Conservation (phyloP, 305 asterid species). For the Fraxinus nigra region DNA sequence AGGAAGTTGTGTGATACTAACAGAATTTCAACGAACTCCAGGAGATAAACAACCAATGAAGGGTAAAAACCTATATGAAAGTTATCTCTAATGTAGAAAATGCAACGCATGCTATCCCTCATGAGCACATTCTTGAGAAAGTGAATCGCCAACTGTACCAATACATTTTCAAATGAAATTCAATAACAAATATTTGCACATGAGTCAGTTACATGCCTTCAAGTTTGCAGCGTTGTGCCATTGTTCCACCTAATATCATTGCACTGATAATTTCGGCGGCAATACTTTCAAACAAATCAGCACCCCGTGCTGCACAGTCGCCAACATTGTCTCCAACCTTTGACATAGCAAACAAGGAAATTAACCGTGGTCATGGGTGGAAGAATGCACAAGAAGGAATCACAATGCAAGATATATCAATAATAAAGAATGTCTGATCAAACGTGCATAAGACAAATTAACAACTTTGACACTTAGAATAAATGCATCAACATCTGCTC, state of each 20-base stretch:
- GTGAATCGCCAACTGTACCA: conserved; percentile 1
- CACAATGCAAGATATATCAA: conserved; percentile 3
- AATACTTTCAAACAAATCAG: conserved; percentile 98
- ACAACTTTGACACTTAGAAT: conserved; percentile 14
- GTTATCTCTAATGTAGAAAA: background rate
- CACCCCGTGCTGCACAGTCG: conserved; percentile 99
- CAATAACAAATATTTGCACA: conserved; percentile 15
- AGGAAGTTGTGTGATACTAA: background rate
- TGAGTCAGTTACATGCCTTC: conserved; percentile 55
- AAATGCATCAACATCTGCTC: background rate
- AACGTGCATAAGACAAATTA: background rate
- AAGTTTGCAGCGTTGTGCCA: conserved; percentile 94
- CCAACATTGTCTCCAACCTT: conserved; percentile 99
- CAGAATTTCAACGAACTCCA: background rate
- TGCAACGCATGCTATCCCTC: conserved; percentile 2
- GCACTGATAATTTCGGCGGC: conserved; percentile 99
- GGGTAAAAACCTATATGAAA: conserved; percentile 5
- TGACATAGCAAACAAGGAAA: conserved; percentile 22
- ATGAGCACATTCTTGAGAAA: conserved; percentile 20
- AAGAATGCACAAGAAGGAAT: background rate
- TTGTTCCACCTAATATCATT: conserved; percentile 99
- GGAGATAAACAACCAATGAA: conserved; percentile 4
- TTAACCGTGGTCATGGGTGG: conserved; percentile 13
- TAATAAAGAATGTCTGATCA: conserved; percentile 1
- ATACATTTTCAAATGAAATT: background rate